Evolutionary conservation across 805 yeast genomes (phyloP), one percentile per base, ranked within the genome.

Genomic region (Limtongozyma cylindracea): DNA sequence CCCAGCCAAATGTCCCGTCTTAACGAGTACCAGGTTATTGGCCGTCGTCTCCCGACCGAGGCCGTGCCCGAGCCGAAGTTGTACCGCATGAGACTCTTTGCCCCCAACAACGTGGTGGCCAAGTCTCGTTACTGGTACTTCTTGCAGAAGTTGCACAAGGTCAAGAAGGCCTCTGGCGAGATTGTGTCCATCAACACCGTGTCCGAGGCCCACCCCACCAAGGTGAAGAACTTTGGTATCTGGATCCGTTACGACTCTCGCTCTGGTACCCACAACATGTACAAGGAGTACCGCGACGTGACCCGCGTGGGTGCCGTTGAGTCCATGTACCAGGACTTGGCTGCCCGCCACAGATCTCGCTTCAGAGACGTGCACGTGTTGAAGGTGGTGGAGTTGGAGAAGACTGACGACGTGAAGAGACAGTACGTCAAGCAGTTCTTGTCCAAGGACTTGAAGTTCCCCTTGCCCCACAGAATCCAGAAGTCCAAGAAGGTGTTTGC

Each of bases 111-210:
- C 45, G 96, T 88, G 56, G 91, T 88, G 56, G 98, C 98, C 54
- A 88, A 88, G 72, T 88, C 99, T 48, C 84, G 99, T 67, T 88
- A 78, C 93, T 88, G 99, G 99, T 88, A 88, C 70, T 88, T 88
- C 70, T 73, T 88, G 64, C 92, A 84, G 62, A 82, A 80, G 61
- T 71, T 88, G 58, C 92, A 84, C 77, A 84, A 91, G 70, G 94
- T 88, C 53, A 88, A 88, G 88, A 80, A 77, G 69, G 88, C 98
- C 46, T 78, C 93, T 49, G 99, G 99, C 74, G 98, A 88, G 67
- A 64, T 88, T 49, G 93, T 88, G 46, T 62, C 94, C 34, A 67
- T 88, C 47, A 78, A 78, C 70, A 58, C 59, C 49, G 76, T 88
- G 54, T 50, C 71, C 51, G 99, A 88, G 67, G 61, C 80, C 53